phyloP scores from a whole-genome alignment of 805 yeast genomes.

The Kazachstania bromeliacearum region DNA sequence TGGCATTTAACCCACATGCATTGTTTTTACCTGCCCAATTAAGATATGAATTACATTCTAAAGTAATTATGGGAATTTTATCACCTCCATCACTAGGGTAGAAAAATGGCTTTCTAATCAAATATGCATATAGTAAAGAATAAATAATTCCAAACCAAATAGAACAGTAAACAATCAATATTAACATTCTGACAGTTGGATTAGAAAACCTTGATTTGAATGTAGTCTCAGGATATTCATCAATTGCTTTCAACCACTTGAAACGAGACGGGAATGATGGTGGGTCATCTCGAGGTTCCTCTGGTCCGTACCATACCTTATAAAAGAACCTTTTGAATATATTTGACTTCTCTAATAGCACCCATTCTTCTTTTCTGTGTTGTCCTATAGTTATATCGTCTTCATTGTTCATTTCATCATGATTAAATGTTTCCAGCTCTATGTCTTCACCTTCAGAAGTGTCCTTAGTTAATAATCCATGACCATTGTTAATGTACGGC shows the following conservation, averaged over 20 bases:
- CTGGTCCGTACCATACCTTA: constrained; percentile 52
- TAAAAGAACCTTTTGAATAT: constrained; percentile 19
- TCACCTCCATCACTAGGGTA: constrained; percentile 13
- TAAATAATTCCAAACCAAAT: constrained; percentile 39
- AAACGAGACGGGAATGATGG: constrained; percentile 31
- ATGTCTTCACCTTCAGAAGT: not conserved
- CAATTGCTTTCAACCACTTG: constrained; percentile 26
- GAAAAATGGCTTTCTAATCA: constrained; percentile 35
- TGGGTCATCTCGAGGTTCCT: constrained; percentile 37
- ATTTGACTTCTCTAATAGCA: constrained; percentile 9
- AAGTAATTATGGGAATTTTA: constrained; percentile 30
- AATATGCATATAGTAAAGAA: constrained; percentile 37
- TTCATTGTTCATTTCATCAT: not conserved
- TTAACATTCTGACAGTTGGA: constrained; percentile 20
- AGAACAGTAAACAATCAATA: constrained; percentile 33
- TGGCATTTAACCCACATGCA: constrained; percentile 65
- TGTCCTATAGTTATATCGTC: not conserved
- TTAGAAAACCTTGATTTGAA: constrained; percentile 27
- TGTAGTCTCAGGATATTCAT: constrained; percentile 34
- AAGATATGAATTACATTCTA: constrained; percentile 29
- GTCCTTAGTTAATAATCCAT: too few relatives aligned
- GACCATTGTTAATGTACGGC: too few relatives aligned
- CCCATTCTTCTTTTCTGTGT: constrained; percentile 15
- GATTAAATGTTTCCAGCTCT: not conserved
- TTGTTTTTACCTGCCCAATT: constrained; percentile 73